These are phyloP conservation scores for Plasmodium knowlesi DNA, from an alignment of 169 alveolate genomes.

Conservation along the genomic window DNA sequence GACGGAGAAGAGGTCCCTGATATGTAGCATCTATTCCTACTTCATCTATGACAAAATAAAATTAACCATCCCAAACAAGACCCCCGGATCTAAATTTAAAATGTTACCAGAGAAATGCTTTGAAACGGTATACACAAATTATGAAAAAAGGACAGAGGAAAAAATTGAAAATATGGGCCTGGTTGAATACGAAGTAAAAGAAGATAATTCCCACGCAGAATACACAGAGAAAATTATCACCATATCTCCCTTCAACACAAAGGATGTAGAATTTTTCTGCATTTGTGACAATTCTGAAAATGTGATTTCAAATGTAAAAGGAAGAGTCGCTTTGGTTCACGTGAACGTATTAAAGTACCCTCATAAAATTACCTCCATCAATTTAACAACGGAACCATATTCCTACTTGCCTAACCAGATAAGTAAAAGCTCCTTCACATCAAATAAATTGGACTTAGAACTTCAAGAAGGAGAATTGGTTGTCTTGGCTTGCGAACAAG, in stretches of 20 bases:
- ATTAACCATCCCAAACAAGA: constrained; percentile 29
- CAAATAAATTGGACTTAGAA: constrained; percentile 2
- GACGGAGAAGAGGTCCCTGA: constrained; percentile 26
- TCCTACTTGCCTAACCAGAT: constrained; percentile 1
- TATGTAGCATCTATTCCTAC: constrained; percentile 46
- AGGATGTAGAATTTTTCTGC: constrained; percentile 56
- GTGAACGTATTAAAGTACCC: constrained; percentile 51
- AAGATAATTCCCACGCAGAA: constrained; percentile 8
- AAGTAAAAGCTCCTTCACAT: not conserved
- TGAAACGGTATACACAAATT: constrained; percentile 33
- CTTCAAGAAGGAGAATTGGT: constrained; percentile 34
- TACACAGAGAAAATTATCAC: constrained; percentile 21
- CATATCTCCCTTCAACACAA: constrained; percentile 48
- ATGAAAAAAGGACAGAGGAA: constrained; percentile 8
- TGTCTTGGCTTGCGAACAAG: constrained; percentile 47
- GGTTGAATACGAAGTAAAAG: constrained; percentile 38
- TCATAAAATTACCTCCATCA: constrained; percentile 26
- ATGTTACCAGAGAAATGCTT: constrained; percentile 51
- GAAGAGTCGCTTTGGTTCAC: constrained; percentile 54
- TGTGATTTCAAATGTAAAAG: constrained; percentile 33
- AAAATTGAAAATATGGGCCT: constrained; percentile 16
- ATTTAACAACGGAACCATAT: constrained; percentile 24
- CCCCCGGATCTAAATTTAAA: constrained; percentile 8
- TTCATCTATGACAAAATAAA: constrained; percentile 63
- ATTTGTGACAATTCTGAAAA: constrained; percentile 51